Percentiles rank a stretch among this genome's conserved stretches.
These are phyloP conservation scores for Vicia sativa DNA, from an alignment of 306 rosid genomes.

Conservation along the genomic window DNA sequence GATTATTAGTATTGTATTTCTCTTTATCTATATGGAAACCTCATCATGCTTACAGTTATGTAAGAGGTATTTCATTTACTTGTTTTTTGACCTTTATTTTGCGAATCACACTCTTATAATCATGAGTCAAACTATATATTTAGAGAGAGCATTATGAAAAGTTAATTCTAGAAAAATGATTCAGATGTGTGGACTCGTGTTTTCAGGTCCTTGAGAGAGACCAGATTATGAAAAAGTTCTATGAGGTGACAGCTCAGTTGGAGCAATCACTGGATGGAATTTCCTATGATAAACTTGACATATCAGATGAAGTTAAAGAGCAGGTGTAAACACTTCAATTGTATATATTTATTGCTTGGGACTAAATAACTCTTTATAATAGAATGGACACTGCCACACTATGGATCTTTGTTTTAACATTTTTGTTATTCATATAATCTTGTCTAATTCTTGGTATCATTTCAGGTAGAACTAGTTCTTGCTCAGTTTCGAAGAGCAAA, in stretches of 20 bases:
- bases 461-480: constrained; percentile 94
- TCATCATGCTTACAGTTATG: constrained; percentile 9
- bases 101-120: not conserved
- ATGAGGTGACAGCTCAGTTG: constrained; percentile 66
- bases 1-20: not conserved
- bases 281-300: constrained; percentile 76
- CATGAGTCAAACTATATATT: constrained; percentile 13
- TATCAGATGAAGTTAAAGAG: constrained; percentile 97
- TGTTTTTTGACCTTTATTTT: constrained; percentile 31
- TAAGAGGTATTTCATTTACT: constrained; percentile 15
- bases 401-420: constrained; percentile 17
- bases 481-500: constrained; percentile 94
- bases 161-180: constrained; percentile 20
- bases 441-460: constrained; percentile 30
- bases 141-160: constrained; percentile 27
- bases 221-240: constrained; percentile 65
- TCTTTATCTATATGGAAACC: constrained; percentile 11
- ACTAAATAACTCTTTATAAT: constrained; percentile 11
- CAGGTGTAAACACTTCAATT: constrained; percentile 61
- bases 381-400: constrained; percentile 17
- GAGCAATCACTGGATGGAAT: constrained; percentile 75
- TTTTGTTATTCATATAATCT: constrained; percentile 23
- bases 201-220: constrained; percentile 89
- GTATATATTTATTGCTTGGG: constrained; percentile 4
- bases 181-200: constrained; percentile 24